Base-by-base conservation (phyloP, 768 basidiomycete genomes). In the Sutorius australiensis region DNA sequence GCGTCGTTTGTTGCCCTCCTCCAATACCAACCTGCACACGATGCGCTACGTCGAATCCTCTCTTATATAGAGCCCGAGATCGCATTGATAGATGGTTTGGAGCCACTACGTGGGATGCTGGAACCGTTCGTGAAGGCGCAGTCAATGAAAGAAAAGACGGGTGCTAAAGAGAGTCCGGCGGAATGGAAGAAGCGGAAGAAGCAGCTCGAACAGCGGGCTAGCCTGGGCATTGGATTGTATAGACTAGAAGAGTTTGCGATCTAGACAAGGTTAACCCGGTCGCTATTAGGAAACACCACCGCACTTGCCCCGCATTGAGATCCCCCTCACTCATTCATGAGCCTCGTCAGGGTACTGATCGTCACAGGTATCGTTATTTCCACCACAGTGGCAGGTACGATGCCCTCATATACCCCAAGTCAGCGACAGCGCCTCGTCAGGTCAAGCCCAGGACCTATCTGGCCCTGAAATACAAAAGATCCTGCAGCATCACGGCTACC, bases 221-320 rank as follows among this genome's bases (percentile, higher is more conserved):
- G 71, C 30, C 72, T 81, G 50, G 76, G 74, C 32, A 73, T 89
- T 50, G 86, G 86, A 19, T 60, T 82, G 58, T 90, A 91, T 68
- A 83, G 81, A 67, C 63, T 91, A 54, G 89, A 91, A 59, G 85
- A 89, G 60, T 72, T 92, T 57, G 71, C 77, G 32, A 66, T 88
- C 54, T 87, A 72, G 40, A 43, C 2, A 16, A 19, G 13, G 6
- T 16, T 27, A 28, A 43, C 42, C 27, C 27, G 3, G 10, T n/a
- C 16, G 36, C 27, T 19, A 49, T 14, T 16, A 27, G 34, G 34
- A 17, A 10, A 27, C 32, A 17, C 10, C 12, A 33, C n/a, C 45
- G 24, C 24, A 1, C 41, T 27, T 9, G 7, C 14, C 38, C 38
- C 38, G 38, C 38, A 19, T 1, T 38, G 16, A 21, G 4, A 28